phyloP scores from a whole-genome alignment of 768 basidiomycete species.

The Galerina sulciceps region DNA sequence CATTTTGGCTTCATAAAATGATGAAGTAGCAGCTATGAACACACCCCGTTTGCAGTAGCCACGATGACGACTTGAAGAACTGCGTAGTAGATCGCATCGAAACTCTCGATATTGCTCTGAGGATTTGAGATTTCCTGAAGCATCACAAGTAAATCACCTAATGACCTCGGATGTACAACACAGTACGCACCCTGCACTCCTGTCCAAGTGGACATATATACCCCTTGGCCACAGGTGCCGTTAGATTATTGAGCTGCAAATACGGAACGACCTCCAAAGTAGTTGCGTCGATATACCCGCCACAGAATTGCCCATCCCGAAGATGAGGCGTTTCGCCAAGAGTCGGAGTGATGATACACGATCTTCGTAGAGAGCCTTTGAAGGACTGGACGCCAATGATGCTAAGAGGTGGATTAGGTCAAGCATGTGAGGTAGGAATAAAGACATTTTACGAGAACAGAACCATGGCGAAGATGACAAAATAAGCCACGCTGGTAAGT shows the following conservation, averaged over 20 bases:
- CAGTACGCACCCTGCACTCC: constrained; percentile 63
- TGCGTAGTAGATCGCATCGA: constrained; percentile 86
- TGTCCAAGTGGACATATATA: constrained; percentile 91
- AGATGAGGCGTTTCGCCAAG: constrained; percentile 54
- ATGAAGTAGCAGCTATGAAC: constrained; percentile 28
- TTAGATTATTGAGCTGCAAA: constrained; percentile 31
- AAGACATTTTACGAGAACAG: constrained; percentile 70
- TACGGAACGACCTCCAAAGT: constrained; percentile 51
- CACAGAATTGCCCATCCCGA: constrained; percentile 67
- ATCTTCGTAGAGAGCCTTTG: constrained; percentile 77
- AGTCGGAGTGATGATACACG: constrained; percentile 58
- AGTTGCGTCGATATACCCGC: constrained; percentile 73
- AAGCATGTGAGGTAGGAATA: neutral
- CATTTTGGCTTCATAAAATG: neutral
- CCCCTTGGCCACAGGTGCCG: constrained; percentile 59
- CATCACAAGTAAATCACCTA: neutral
- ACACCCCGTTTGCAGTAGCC: constrained; percentile 76
- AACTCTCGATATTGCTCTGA: constrained; percentile 66
- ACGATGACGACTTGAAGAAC: constrained; percentile 85
- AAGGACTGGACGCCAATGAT: constrained; percentile 96
- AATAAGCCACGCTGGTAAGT: constrained; percentile 89
- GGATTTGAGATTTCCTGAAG: constrained; percentile 72
- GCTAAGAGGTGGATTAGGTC: constrained; percentile 34
- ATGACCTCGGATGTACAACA: neutral
- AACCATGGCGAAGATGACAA: constrained; percentile 87